A percentile compares a stretch with the other conserved stretches of the same genome.
These are phyloP conservation scores for Dacryopinax primogenitus DNA, from an alignment of 768 basidiomycete genomes.

Conservation along the genomic window DNA sequence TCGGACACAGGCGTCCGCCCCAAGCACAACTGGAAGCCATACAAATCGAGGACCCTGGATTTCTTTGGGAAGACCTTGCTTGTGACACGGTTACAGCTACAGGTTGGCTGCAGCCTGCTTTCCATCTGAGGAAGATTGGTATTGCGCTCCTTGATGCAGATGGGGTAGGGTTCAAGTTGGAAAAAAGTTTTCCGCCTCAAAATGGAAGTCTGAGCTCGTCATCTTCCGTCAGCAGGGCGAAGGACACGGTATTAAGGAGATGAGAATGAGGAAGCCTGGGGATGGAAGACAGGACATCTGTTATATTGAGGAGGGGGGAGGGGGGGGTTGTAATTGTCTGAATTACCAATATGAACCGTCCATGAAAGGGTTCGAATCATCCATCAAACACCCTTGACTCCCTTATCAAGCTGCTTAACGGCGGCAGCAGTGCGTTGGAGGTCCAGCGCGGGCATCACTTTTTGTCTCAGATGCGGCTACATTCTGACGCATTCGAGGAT, in stretches of 20 bases:
- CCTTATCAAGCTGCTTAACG: too few relatives aligned
- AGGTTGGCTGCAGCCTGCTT: not conserved
- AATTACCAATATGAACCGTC: too few relatives aligned
- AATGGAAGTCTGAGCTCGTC: not conserved
- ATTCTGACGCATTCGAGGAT: too few relatives aligned
- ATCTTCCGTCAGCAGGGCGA: not conserved
- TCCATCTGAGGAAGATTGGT: not conserved
- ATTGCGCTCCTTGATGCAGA: not conserved
- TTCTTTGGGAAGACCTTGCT: not conserved
- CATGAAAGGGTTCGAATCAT: too few relatives aligned
- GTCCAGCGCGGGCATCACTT: too few relatives aligned
- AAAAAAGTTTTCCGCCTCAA: not conserved
- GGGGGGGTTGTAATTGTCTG: too few relatives aligned
- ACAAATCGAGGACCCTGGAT: constrained; percentile 5
- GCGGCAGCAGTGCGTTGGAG: too few relatives aligned
- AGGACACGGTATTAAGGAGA: too few relatives aligned
- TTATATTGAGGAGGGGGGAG: too few relatives aligned
- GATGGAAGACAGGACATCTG: too few relatives aligned
- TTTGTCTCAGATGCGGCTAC: too few relatives aligned
- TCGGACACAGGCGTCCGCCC: not conserved
- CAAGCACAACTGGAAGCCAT: not conserved
- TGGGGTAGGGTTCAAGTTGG: not conserved
- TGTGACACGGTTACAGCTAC: not conserved
- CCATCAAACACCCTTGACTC: too few relatives aligned
- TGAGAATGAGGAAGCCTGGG: not conserved